A percentile compares a stretch with the other conserved stretches of the same genome.
Conservation (phyloP, 108 stramenopile genomes). For the Aurantiochytrium sp. region DNA sequence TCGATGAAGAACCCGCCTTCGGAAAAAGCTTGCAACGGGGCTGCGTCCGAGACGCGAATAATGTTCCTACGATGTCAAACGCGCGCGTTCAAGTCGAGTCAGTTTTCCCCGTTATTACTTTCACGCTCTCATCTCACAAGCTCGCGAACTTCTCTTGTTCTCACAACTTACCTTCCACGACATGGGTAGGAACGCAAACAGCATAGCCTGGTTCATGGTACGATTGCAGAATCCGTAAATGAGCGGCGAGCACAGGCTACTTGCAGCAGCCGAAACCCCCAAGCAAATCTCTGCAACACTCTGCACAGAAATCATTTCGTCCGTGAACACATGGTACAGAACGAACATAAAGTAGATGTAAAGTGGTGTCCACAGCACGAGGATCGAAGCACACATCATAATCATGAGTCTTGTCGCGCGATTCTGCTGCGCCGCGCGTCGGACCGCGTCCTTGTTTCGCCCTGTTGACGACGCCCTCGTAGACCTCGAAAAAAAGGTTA, state of each 20-base stretch:
- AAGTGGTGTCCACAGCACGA: not conserved
- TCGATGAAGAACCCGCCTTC: not conserved
- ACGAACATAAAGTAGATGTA: not conserved
- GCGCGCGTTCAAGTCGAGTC: too few relatives aligned
- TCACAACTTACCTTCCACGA: not conserved
- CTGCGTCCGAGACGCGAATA: too few relatives aligned
- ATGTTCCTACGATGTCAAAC: too few relatives aligned
- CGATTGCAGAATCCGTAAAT: not conserved
- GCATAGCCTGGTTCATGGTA: not conserved
- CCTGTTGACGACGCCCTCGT: not conserved
- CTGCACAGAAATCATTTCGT: not conserved
- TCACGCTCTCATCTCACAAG: too few relatives aligned
- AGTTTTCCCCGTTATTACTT: too few relatives aligned
- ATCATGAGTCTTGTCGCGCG: not conserved
- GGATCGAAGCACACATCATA: not conserved
- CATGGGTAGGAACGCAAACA: not conserved
- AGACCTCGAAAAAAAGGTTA: not conserved
- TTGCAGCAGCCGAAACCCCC: not conserved
- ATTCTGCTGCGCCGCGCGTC: not conserved
- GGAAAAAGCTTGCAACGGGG: too few relatives aligned
- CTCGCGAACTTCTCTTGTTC: too few relatives aligned
- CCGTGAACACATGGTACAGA: not conserved
- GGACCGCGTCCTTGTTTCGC: not conserved
- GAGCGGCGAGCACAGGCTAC: not conserved
- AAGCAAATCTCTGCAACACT: not conserved